These are phyloP conservation scores for Calonectria leucothoes DNA, from an alignment of 2,329 filamentous ascomycete genomes.

Conservation along the genomic window DNA sequence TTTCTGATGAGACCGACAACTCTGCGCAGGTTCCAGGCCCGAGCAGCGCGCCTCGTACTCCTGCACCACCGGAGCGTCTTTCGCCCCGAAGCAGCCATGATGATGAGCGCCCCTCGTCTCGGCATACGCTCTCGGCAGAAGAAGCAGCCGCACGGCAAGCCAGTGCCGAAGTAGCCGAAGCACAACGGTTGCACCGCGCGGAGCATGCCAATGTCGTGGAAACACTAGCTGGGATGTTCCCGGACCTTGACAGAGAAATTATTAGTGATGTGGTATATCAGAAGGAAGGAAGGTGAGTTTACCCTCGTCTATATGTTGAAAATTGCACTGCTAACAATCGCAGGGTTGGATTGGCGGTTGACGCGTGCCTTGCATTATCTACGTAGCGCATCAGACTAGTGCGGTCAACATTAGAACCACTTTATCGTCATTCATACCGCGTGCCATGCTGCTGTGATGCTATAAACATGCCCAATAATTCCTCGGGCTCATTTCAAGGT, in stretches of 20 bases:
- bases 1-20: constrained; percentile 74
- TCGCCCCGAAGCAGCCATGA: constrained; percentile 47
- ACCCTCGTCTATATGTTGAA: not conserved
- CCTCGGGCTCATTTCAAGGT: not conserved
- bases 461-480: not conserved
- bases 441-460: not conserved
- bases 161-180: constrained; percentile 89
- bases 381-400: constrained; percentile 43
- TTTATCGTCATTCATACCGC: not conserved
- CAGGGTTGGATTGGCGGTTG: constrained; percentile 86
- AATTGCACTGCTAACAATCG: constrained; percentile 28
- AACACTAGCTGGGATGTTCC: constrained; percentile 96
- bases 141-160: constrained; percentile 92
- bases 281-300: constrained; percentile 88
- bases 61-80: constrained; percentile 48
- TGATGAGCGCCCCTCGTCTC: constrained; percentile 48
- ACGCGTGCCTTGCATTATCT: constrained; percentile 82
- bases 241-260: constrained; percentile 90
- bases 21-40: constrained; percentile 44
- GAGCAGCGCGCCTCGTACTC: constrained; percentile 50
- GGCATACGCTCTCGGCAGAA: constrained; percentile 74
- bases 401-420: constrained; percentile 15
- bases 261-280: constrained; percentile 97
- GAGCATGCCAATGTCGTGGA: constrained; percentile 95
- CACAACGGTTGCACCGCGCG: constrained; percentile 81